Percentiles rank a stretch among this genome's conserved stretches.
These are phyloP conservation scores for Saprolegnia diclina DNA, from an alignment of 352 stramenopile genomes.

Conservation along the genomic window DNA sequence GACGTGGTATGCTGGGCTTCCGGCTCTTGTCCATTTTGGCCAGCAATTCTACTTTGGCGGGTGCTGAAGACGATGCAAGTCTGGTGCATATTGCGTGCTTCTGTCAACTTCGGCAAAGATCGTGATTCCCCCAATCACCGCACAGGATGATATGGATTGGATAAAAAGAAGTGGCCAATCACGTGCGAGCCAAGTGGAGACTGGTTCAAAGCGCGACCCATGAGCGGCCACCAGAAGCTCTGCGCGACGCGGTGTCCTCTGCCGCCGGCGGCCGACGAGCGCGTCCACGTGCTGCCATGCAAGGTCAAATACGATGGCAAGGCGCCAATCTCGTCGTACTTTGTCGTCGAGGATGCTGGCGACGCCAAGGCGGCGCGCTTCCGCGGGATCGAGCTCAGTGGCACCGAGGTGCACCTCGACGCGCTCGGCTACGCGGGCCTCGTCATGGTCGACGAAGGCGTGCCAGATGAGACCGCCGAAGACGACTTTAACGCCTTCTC, in stretches of 20 bases:
- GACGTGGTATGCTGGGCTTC: too few species aligned
- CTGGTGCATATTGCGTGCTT: too few species aligned
- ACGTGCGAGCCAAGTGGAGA: not conserved
- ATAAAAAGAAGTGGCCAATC: not conserved
- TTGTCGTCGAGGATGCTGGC: constrained; percentile 32
- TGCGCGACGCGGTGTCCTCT: constrained; percentile 75
- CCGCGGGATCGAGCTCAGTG: constrained; percentile 59
- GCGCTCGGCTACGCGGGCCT: constrained; percentile 42
- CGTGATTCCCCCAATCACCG: too few species aligned
- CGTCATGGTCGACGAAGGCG: constrained; percentile 12
- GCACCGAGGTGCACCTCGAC: constrained; percentile 39
- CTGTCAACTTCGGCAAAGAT: too few species aligned
- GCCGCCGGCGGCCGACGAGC: constrained; percentile 37
- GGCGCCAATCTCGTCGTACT: constrained; percentile 69
- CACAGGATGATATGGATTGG: not conserved
- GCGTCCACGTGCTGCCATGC: constrained; percentile 71
- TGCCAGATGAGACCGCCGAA: not conserved
- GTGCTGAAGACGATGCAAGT: too few species aligned
- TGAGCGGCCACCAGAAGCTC: constrained; percentile 28
- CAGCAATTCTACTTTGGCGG: too few species aligned
- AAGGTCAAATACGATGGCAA: constrained; percentile 60
- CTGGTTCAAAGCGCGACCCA: not conserved
- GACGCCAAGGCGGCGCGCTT: constrained; percentile 39
- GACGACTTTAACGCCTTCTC: constrained; percentile 45
- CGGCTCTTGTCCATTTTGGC: too few species aligned